Base-by-base conservation (phyloP, 2,329 filamentous ascomycete genomes). In the Calonectria multiphialidica region DNA sequence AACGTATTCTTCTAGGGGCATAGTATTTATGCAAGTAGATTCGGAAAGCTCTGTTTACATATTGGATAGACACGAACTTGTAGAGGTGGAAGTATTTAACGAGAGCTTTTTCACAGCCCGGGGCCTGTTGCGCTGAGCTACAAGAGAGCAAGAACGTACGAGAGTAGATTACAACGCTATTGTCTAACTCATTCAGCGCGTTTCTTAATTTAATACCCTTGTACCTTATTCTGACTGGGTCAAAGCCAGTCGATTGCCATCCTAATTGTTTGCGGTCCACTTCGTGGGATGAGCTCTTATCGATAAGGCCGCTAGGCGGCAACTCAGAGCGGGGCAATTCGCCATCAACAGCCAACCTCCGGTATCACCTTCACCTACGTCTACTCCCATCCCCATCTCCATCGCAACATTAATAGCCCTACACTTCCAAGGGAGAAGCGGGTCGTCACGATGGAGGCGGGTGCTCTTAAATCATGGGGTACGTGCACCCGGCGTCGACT, bases 401-500 rank as follows among this genome's bases (percentile, higher is more conserved):
- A 67, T 77, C 72, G 68, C 33, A 72, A 71, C 71, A 76, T 61
- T 44, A 66, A 72, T 63, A 40, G 45, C 64, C 57, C 45, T 50
- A n/a, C 72, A 49, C 62, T 71, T 47, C 62, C 55, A 57, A 73
- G 65, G 30, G 68, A 76, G 61, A 68, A 66, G 37, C 23, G 67
- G 68, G 75, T 61, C 47, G 71, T 71, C 76, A 78, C 61, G 72
- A 80, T 80, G 81, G 80, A 80, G 79, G 75, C 76, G 73, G 76
- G 79, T 28, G 80, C 81, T 70, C 72, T 80, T 50, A 82, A 81
- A 68, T 77, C 80, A 47, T 82, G 81, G 81, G 80, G 80, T 80
- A 72, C 15, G 61, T 7, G 15, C 21, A 1, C n/a, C 47, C 12
- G 12, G 18, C 16, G 5, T 16, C 21, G 21, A 23, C 35, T 28